A percentile compares a stretch with the other conserved stretches of the same genome.
phyloP scores from a whole-genome alignment of 257 asterid species.

The Nicotiana sylvestris region DNA sequence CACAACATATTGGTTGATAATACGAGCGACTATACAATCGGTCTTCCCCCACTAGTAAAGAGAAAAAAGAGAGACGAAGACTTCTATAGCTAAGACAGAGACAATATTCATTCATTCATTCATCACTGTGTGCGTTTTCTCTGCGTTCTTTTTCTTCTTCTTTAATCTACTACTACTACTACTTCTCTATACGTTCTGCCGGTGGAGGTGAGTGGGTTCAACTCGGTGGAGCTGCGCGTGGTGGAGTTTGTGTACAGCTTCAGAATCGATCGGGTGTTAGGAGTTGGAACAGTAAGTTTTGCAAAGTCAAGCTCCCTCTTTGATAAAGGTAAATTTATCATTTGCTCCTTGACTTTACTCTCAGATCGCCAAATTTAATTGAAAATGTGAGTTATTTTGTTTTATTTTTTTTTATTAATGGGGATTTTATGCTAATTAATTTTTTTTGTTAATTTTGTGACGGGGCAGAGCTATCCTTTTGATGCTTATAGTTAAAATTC shows the following conservation, averaged over 20 bases:
- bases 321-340: slow-evolving; percentile 42
- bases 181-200: neutral
- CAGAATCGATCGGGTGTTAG: neutral
- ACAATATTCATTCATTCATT: neutral
- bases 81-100: neutral
- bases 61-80: neutral
- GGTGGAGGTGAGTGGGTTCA: too few species aligned
- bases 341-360: slow-evolving; percentile 15
- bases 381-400: neutral
- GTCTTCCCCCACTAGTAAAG: neutral
- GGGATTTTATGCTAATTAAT: neutral
- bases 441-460: neutral
- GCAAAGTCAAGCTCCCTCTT: slow-evolving; percentile 31
- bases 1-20: neutral
- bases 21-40: neutral
- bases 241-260: neutral
- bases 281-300: neutral
- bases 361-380: slow-evolving; percentile 22
- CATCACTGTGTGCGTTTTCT: neutral
- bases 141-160: neutral
- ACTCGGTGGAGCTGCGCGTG: neutral
- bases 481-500: neutral
- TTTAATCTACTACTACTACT: neutral
- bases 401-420: neutral
- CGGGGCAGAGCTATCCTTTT: neutral